phyloP scores from a whole-genome alignment of 257 asterid species.

The Primulina tabacum region DNA sequence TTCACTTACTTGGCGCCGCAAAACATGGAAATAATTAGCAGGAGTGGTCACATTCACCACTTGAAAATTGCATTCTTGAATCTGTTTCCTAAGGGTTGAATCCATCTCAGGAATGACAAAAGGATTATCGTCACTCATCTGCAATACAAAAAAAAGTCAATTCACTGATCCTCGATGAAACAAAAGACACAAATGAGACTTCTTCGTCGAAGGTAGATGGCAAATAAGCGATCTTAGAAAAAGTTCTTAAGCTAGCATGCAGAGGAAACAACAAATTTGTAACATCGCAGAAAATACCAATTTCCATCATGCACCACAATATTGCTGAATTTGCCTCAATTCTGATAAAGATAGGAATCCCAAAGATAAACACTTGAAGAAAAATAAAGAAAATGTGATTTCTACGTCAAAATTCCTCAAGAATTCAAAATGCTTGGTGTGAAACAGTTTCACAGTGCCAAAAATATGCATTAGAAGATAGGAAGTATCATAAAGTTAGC shows the following conservation, averaged over 20 bases:
- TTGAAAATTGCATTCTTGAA: conserved; percentile 98
- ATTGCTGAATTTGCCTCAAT: background rate
- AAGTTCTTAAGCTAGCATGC: background rate
- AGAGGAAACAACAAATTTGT: background rate
- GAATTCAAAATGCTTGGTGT: background rate
- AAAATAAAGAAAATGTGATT: background rate
- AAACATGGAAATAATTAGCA: conserved; percentile 96
- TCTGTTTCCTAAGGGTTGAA: conserved; percentile 77
- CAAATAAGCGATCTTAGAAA: conserved; percentile 1
- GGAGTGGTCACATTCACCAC: conserved; percentile 99
- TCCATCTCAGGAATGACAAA: conserved; percentile 95
- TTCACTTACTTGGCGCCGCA: conserved; percentile 87
- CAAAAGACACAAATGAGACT: conserved; percentile 5
- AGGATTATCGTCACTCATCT: conserved; percentile 98
- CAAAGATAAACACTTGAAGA: conserved; percentile 1
- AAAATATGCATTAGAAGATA: background rate
- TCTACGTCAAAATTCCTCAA: background rate
- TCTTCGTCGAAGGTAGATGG: background rate
- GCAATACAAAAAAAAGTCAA: conserved; percentile 33
- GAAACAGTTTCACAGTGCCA: background rate
- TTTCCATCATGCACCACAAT: background rate
- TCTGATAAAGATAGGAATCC: background rate
- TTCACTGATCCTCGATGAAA: background rate
- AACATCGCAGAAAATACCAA: conserved; percentile 1
- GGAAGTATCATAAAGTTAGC: background rate